Base-by-base conservation (phyloP, 2,329 filamentous ascomycete genomes). In the Xylariales sp. region DNA sequence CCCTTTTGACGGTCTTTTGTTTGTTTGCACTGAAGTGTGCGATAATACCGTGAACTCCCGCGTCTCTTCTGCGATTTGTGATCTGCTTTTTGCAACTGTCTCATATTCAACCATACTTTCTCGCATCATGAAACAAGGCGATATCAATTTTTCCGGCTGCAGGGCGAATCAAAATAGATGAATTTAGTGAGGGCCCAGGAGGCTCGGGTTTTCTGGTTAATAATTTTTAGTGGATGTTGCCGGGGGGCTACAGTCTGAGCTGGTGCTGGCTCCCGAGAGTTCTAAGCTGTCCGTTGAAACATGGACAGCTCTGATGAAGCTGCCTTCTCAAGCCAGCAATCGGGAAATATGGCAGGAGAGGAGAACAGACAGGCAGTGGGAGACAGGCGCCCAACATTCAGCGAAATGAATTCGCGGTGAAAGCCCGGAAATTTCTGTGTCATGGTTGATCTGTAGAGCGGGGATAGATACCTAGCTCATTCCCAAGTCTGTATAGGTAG, bases 171-270 rank as follows among this genome's bases (percentile, higher is more conserved):
- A 51, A 55, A 56, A 52, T 42, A 54, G 52, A 60, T 54, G 56
- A 59, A 60, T 51, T 57, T 59, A 58, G 55, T 52, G 53, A 56
- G 55, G 56, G 61, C 60, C 61, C 61, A 56, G 60, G 61, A 54
- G 61, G 61, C 60, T 58, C 51, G 50, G 55, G 55, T 58, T 61
- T 57, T 52, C 50, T 42, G 44, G 40, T 43, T 42, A 45, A 46
- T 46, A 46, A 46, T 45, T 33, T 45, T 46, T 46, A 43, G 35
- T 46, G 31, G 36, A 19, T 40, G 31, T 40, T 18, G 40, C 40
- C 31, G 31, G 35, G 29, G 38, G 36, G 40, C 31, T 38, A 18
- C 14, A n/a, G 19, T 31, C 31, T 18, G 20, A 21, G 27, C 31
- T 43, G 39, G 36, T 29, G 28, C 38, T 25, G 28, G 38, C 15